These are phyloP conservation scores for Cyclotella atomus DNA, from an alignment of 108 stramenopile genomes.

Conservation along the genomic window DNA sequence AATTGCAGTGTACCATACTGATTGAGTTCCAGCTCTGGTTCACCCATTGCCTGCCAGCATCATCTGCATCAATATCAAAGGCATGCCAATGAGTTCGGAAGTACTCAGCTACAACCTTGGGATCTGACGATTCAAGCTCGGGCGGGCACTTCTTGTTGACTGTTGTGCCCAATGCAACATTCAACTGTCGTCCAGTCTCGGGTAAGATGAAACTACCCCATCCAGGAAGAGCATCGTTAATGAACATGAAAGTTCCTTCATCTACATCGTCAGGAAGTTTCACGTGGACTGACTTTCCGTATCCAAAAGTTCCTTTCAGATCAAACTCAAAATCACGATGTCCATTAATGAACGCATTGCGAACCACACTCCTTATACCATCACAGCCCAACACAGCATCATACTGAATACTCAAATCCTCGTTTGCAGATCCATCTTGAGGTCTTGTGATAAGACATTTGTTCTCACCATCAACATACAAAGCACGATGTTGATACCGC, in stretches of 20 bases:
- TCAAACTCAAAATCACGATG: constrained; percentile 45
- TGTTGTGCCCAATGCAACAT: constrained; percentile 33
- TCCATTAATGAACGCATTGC: constrained; percentile 40
- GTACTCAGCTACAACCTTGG: constrained; percentile 42
- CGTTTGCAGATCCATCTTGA: neutral
- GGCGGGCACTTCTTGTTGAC: constrained; percentile 16
- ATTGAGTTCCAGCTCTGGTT: constrained; percentile 49
- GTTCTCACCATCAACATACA: constrained; percentile 45
- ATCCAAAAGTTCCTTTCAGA: constrained; percentile 37
- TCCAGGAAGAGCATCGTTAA: constrained; percentile 34
- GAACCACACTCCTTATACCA: constrained; percentile 43
- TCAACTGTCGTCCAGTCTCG: constrained; percentile 45
- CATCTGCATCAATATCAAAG: constrained; percentile 50
- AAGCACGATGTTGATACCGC: constrained; percentile 16
- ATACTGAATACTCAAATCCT: constrained; percentile 36
- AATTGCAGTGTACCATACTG: constrained; percentile 51
- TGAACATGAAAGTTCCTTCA: constrained; percentile 20
- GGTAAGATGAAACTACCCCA: constrained; percentile 36
- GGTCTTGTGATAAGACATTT: constrained; percentile 35
- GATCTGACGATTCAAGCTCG: constrained; percentile 32
- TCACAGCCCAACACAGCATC: constrained; percentile 53
- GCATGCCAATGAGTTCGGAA: constrained; percentile 36
- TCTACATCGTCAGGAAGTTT: constrained; percentile 2
- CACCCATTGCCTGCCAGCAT: constrained; percentile 50
- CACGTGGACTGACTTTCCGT: constrained; percentile 45